Percentiles rank a stretch among this genome's conserved stretches.
phyloP scores from a whole-genome alignment of 169 alveolate genomes.

The Plasmodium vivax region DNA sequence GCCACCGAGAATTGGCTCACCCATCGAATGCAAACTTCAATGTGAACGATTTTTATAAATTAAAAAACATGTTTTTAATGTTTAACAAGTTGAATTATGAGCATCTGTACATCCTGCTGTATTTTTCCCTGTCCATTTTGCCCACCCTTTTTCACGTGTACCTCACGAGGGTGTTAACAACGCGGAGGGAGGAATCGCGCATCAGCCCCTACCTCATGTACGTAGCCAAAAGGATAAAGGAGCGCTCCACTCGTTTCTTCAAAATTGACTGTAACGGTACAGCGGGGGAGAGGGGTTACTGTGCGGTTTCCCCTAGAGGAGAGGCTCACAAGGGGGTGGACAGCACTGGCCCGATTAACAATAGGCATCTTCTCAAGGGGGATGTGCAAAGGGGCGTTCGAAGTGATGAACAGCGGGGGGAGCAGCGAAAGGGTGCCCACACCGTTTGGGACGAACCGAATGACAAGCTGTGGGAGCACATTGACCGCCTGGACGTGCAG shows the following conservation, averaged over 20 bases:
- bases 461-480: slow-evolving; percentile 9
- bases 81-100: slow-evolving; percentile 32
- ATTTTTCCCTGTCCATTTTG: slow-evolving; percentile 51
- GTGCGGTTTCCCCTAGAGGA: not conserved
- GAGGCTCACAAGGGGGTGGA: not conserved
- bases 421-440: not conserved
- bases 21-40: slow-evolving; percentile 3
- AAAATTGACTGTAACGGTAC: not conserved
- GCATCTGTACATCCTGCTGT: slow-evolving; percentile 31
- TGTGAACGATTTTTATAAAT: not conserved
- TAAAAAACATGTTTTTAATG: slow-evolving; percentile 24
- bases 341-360: not conserved
- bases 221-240: slow-evolving; percentile 8
- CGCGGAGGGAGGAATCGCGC: not conserved
- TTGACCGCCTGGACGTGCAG: not conserved
- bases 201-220: slow-evolving; percentile 26
- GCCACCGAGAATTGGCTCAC: not conserved
- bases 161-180: slow-evolving; percentile 1
- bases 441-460: not conserved
- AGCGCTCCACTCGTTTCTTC: not conserved
- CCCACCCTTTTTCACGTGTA: slow-evolving; percentile 41
- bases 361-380: not conserved
- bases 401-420: not conserved
- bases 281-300: not conserved
- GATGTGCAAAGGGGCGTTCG: not conserved